A percentile compares a stretch with the other conserved stretches of the same genome.
phyloP scores from a whole-genome alignment of 148 eudicot genomes.

The Oxyria digyna region DNA sequence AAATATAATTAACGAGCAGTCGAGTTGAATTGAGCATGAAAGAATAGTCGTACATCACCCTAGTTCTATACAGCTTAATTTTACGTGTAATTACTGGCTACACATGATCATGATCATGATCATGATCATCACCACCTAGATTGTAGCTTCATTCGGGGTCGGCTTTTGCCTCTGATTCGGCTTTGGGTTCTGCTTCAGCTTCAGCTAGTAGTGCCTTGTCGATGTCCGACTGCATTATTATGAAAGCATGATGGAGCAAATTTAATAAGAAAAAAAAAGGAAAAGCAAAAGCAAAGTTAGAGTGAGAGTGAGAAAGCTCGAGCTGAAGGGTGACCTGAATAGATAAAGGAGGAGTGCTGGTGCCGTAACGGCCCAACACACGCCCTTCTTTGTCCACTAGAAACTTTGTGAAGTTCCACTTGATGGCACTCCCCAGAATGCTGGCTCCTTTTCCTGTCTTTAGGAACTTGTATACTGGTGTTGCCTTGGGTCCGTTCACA shows the following conservation, averaged over 20 bases:
- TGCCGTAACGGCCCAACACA: constrained; percentile 44
- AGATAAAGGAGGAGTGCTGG: constrained; percentile 38
- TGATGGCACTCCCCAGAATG: constrained; percentile 40
- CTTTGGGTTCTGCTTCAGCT: no score
- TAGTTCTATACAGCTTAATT: no score
- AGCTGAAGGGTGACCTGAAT: constrained; percentile 53
- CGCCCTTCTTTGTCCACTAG: constrained; percentile 64
- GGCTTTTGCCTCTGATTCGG: background rate
- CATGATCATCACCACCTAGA: no score
- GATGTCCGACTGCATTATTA: background rate
- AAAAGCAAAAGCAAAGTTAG: background rate
- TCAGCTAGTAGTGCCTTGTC: background rate
- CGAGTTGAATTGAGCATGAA: no score
- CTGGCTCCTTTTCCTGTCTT: constrained; percentile 39
- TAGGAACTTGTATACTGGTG: constrained; percentile 66
- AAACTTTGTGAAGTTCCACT: constrained; percentile 93
- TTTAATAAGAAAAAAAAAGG: background rate
- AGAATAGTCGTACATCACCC: no score
- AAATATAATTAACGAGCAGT: no score
- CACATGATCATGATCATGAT: no score
- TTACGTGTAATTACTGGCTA: no score
- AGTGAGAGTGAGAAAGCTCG: no score
- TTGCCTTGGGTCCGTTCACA: constrained; percentile 54
- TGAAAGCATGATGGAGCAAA: no score
- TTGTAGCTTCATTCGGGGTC: no score